A percentile compares a stretch with the other conserved stretches of the same genome.
Conservation (phyloP, 805 yeast species). For the Cyberlindnera saturnus region DNA sequence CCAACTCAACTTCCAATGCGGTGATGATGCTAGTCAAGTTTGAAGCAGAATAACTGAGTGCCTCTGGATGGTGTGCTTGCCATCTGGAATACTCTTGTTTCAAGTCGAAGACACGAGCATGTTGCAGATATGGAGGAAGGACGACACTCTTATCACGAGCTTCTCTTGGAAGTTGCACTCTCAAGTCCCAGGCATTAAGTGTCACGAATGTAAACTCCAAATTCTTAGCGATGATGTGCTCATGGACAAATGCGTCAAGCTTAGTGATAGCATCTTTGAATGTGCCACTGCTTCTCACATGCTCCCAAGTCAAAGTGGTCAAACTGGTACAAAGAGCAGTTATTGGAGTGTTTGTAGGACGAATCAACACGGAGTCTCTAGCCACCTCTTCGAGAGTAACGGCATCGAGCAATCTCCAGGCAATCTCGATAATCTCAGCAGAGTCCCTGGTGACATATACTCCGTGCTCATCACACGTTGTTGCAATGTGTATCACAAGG, state of each 20-base stretch:
- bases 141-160: conserved; percentile 69
- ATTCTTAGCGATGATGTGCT: conserved; percentile 33
- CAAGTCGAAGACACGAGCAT: conserved; percentile 72
- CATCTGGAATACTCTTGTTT: conserved; percentile 67
- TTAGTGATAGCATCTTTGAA: conserved; percentile 57
- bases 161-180: conserved; percentile 75
- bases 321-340: conserved; percentile 48
- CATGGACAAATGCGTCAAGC: conserved; percentile 46
- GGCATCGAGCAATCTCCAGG: conserved; percentile 62
- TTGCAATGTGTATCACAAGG: conserved; percentile 54
- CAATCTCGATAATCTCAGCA: conserved; percentile 58
- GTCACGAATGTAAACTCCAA: conserved; percentile 62
- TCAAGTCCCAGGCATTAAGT: conserved; percentile 60
- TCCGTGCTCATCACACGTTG: conserved; percentile 63
- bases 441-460: conserved; percentile 58
- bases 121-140: conserved; percentile 69
- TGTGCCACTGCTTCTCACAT: conserved; percentile 48
- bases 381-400: conserved; percentile 36
- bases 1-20: conserved; percentile 24
- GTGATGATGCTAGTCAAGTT: conserved; percentile 23
- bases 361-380: conserved; percentile 43
- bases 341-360: conserved; percentile 61
- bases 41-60: conserved; percentile 26
- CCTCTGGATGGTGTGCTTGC: conserved; percentile 59
- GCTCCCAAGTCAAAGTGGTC: conserved; percentile 55